Conservation (phyloP, 441 rosid genomes). For the Raphanus hybrid region DNA sequence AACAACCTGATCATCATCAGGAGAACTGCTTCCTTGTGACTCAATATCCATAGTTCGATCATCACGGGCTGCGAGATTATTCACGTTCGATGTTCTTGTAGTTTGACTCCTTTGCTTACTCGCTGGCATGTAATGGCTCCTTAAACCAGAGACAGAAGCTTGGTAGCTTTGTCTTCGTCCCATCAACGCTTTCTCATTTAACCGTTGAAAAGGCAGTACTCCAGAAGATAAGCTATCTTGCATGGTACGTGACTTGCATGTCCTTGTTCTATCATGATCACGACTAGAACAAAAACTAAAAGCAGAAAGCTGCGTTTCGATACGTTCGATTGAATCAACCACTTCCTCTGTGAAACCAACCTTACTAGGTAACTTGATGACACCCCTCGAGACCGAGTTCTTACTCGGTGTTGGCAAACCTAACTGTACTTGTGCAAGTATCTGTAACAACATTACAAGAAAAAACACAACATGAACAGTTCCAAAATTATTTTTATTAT, state of each 20-base stretch:
- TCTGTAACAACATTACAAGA: conserved; percentile 28
- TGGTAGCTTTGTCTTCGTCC: conserved; percentile 13
- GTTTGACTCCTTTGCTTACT: conserved; percentile 31
- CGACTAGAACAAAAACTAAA: conserved; percentile 42
- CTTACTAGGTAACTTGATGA: conserved; percentile 18
- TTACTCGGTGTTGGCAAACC: conserved; percentile 9
- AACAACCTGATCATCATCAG: conserved; percentile 29
- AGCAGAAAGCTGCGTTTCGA: conserved; percentile 51
- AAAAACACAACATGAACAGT: not conserved
- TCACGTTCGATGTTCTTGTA: not conserved
- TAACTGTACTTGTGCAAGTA: conserved; percentile 40
- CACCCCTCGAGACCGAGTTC: not conserved
- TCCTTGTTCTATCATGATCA: conserved; percentile 12
- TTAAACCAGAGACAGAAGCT: conserved; percentile 9
- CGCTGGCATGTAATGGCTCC: conserved; percentile 7
- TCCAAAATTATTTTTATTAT: no score
- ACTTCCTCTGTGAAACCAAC: conserved; percentile 38
- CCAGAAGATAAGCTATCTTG: not conserved
- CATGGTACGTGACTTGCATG: conserved; percentile 7
- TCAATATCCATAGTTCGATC: conserved; percentile 6
- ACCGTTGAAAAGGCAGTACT: not conserved
- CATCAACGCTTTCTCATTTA: conserved; percentile 16
- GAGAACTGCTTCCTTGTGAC: conserved; percentile 6
- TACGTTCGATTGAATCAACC: conserved; percentile 41
- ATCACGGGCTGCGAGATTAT: not conserved